phyloP scores from a whole-genome alignment of 768 basidiomycete species.

The Thelephora aurantiotincta region DNA sequence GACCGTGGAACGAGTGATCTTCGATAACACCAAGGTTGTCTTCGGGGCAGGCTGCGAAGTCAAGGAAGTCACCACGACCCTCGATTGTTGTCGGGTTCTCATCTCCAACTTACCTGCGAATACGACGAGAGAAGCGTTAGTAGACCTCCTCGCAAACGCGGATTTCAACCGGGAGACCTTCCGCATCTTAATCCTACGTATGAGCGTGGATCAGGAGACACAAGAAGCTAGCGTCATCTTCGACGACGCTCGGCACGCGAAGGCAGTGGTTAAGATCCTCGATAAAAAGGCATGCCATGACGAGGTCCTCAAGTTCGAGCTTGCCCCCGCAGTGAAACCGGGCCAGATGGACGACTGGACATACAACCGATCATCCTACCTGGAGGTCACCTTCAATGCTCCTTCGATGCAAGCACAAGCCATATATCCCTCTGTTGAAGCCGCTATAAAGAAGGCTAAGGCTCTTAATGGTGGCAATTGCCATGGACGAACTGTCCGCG shows the following conservation, averaged over 20 bases:
- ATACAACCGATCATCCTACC: conserved; percentile 16
- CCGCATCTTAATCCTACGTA: conserved; percentile 20
- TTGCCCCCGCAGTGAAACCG: conserved; percentile 17
- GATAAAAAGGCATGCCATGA: conserved; percentile 35
- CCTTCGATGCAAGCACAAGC: conserved; percentile 21
- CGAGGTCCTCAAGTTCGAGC: conserved; percentile 26
- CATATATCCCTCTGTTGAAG: not conserved
- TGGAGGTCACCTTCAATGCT: conserved; percentile 36
- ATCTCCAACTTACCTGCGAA: not conserved
- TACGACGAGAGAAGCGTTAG: conserved; percentile 1
- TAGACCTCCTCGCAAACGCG: conserved; percentile 26
- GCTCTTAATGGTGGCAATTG: not conserved
- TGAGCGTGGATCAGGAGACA: conserved; percentile 3
- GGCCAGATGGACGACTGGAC: conserved; percentile 28
- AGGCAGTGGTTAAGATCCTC: conserved; percentile 26
- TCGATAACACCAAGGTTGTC: conserved; percentile 12
- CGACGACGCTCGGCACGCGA: conserved; percentile 20
- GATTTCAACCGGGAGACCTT: conserved; percentile 23
- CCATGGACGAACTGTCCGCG: not conserved
- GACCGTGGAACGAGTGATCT: conserved; percentile 27
- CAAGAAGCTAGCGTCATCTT: not conserved
- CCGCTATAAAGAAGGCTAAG: not conserved
- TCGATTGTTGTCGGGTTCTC: not conserved
- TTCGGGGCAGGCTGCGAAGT: not conserved
- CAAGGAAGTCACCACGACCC: not conserved